Percentiles rank a stretch among this genome's conserved stretches.
phyloP scores from a whole-genome alignment of 805 yeast species.

The Candida vartiovaarae region DNA sequence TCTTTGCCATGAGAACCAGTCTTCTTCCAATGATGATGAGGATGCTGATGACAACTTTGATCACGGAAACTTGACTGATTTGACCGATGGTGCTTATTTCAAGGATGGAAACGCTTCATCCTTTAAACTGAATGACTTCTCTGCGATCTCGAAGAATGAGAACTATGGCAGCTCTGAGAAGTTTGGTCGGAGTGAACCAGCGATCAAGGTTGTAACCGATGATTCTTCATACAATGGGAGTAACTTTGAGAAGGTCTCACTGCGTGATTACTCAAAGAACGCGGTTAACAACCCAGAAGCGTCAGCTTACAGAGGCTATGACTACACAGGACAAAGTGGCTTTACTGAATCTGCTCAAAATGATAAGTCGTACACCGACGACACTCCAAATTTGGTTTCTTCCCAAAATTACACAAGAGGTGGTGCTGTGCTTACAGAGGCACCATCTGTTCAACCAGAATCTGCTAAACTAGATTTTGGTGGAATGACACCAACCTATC shows the following conservation, averaged over 20 bases:
- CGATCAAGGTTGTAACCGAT: conserved; percentile 18
- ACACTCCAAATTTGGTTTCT: conserved; percentile 22
- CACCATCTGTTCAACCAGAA: conserved; percentile 17
- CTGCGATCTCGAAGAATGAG: conserved; percentile 2
- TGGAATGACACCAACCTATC: conserved; percentile 13
- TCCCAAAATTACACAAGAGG: conserved; percentile 18
- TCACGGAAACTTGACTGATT: conserved; percentile 18
- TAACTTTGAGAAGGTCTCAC: conserved; percentile 18
- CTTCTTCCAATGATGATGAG: conserved; percentile 13
- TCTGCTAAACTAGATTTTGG: conserved; percentile 20
- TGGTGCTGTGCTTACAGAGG: conserved; percentile 19
- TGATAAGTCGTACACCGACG: conserved; percentile 9
- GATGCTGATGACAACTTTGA: conserved; percentile 3
- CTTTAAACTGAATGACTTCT: conserved; percentile 10
- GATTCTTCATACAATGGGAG: conserved; percentile 20
- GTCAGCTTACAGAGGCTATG: conserved; percentile 12
- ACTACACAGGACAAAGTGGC: conserved; percentile 1
- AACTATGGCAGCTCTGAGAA: conserved; percentile 12
- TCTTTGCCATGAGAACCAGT: conserved; percentile 28
- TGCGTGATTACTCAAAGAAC: conserved; percentile 19
- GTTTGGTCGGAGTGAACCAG: conserved; percentile 6
- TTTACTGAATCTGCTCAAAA: conserved; percentile 12
- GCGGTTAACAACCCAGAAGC: conserved; percentile 3
- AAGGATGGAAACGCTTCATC: conserved; percentile 6
- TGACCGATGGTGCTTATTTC: conserved; percentile 19